Base-by-base conservation (phyloP, 306 rosid species). In the Chamaecrista fasciculata region DNA sequence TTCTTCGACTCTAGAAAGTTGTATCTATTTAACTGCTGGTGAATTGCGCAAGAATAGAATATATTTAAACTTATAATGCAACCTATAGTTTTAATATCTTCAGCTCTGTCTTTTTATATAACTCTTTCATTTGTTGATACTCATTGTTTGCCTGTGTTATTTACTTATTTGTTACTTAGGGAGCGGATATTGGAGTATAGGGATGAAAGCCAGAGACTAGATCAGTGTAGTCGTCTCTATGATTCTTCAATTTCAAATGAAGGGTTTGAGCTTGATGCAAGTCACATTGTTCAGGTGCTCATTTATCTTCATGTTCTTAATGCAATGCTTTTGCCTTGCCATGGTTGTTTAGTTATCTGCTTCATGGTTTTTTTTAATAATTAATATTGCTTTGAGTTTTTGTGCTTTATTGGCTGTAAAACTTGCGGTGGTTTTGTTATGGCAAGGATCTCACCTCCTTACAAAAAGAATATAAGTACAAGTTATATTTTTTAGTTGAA, bases 191-290 rank as follows among this genome's bases (percentile, higher is more conserved):
- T 91, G 87, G 96, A 84, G 71, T 81, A 84, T 69, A 84, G 96
- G 60, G 97, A 84, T 67, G 97, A 91, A 81, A 91, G 97, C 78
- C 93, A 81, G 83, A 87, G 96, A 79, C 85, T 95, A 25, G 99
- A 91, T 85, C 99, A 95, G 66, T 89, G 92, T 78, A 81, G 80
- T 84, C 99, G 99, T 60, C 96, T 95, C 12, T 95, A 87, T 43
- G 95, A 95, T 80, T 87, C 95, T 40, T 89, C 97, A 1, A 86
- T 86, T 78, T 87, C 85, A 8, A 89, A 68, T 14, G 89, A 95
- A 69, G 97, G 87, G n/a, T 91, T 87, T 20, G 99, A 91, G 86
- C 81, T 85, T 42, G 99, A 95, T 61, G 96, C 96, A 4, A 83
- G 91, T 79, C 95, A 85, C 58, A 87, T 95, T 71, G 83, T 91